Evolutionary conservation across 805 yeast species (phyloP).

Genomic region (Jamesozyma rosinii): DNA sequence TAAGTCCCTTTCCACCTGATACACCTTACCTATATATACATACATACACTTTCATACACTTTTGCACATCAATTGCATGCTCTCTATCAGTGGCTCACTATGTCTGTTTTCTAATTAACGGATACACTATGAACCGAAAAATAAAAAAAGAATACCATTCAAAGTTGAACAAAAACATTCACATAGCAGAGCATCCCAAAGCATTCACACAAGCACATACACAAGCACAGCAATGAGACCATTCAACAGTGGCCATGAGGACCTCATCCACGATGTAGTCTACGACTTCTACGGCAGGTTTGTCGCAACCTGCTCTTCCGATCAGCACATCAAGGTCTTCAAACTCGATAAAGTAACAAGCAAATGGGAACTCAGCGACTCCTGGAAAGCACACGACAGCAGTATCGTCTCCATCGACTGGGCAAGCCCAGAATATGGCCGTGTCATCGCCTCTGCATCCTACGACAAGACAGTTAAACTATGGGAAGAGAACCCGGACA

Average conservation of each 20-base stretch:
- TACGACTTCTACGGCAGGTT: constrained; percentile 91
- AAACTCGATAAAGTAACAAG: constrained; percentile 52
- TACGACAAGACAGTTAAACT: constrained; percentile 81
- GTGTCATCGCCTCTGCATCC: constrained; percentile 76
- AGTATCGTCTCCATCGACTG: constrained; percentile 73
- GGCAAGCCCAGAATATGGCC: constrained; percentile 94
- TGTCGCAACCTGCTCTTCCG: constrained; percentile 90
- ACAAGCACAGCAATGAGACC: constrained; percentile 56
- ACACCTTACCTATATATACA: too few species aligned
- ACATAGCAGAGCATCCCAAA: too few species aligned
- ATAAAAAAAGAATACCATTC: too few species aligned
- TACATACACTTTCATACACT: too few species aligned
- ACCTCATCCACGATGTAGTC: constrained; percentile 78
- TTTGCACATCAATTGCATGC: too few species aligned
- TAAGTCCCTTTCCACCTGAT: too few species aligned
- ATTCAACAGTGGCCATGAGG: constrained; percentile 85
- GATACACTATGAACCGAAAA: too few species aligned
- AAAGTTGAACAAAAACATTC: too few species aligned
- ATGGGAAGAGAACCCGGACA: constrained; percentile 86
- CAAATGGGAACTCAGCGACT: constrained; percentile 76
- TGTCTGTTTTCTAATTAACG: too few species aligned
- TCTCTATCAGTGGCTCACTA: too few species aligned
- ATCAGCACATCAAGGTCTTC: constrained; percentile 85
- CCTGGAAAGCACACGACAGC: constrained; percentile 94
- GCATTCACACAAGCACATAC: too few species aligned